These are phyloP conservation scores for Talaromyces nanjingensis DNA, from an alignment of 495 filamentous ascomycete species.

Conservation along the genomic window DNA sequence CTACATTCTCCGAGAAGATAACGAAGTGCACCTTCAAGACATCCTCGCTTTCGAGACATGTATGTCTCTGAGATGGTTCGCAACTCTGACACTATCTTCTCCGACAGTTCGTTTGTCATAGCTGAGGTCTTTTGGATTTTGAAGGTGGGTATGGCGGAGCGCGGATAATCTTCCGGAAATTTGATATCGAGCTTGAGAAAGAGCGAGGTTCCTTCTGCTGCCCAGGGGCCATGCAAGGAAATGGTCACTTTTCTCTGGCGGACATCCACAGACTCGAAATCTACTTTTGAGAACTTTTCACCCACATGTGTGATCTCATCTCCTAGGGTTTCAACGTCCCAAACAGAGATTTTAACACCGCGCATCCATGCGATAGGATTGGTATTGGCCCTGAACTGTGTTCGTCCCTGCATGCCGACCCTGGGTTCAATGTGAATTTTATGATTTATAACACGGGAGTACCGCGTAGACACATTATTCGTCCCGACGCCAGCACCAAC, in stretches of 20 bases:
- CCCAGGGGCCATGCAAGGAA: conserved; percentile 86
- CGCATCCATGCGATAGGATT: conserved; percentile 91
- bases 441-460: conserved; percentile 33
- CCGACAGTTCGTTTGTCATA: conserved; percentile 61
- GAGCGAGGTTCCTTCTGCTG: conserved; percentile 56
- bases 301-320: conserved; percentile 84
- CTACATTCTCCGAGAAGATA: conserved; percentile 81
- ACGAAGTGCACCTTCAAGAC: conserved; percentile 71
- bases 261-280: conserved; percentile 80
- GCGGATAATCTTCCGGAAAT: conserved; percentile 75
- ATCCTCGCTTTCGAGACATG: conserved; percentile 62
- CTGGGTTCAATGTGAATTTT: conserved; percentile 42
- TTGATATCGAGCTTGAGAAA: conserved; percentile 74
- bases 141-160: conserved; percentile 56
- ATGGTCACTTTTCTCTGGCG: conserved; percentile 62
- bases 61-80: conserved; percentile 63
- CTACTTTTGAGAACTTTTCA: conserved; percentile 74
- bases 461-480: conserved; percentile 44
- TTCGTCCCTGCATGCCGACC: conserved; percentile 59
- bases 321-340: conserved; percentile 75
- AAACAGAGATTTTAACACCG: conserved; percentile 74
- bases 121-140: conserved; percentile 70
- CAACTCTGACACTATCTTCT: conserved; percentile 59
- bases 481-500: conserved; percentile 33
- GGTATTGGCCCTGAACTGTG: conserved; percentile 47